Base-by-base conservation (phyloP, 257 asterid genomes). In the Ballota nigra region DNA sequence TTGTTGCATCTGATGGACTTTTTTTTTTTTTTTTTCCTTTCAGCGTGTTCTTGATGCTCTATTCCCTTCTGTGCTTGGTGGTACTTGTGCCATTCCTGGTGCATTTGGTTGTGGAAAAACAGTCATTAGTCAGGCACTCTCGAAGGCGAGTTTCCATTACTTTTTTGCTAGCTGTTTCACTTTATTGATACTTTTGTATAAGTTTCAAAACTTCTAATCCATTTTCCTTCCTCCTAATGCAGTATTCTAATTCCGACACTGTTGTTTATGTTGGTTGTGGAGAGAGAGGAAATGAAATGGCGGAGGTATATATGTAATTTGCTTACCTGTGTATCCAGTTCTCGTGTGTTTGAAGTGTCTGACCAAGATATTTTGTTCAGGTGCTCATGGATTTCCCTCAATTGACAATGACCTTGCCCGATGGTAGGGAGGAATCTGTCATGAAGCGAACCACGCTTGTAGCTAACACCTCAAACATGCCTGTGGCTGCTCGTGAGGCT, bases 401-500 rank as follows among this genome's bases (percentile, higher is more conserved):
- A 94, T 78, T 94, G 85, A 94, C 97, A 64, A 95, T 95, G 99
- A 95, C 99, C 58, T 78, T 95, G 70, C 99, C 99, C 18, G 99
- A 95, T 83, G 99, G 99, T 57, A 92, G 98, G 63, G 99, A 95
- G 86, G 99, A 95, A 80, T 95, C 99, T 45, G 99, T 95, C 85
- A 95, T 95, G 99, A 95, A 95, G 77, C 99, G 99, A 83, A 95
- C 99, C 31, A 95, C 99, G 56, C 97, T 95, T 31, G 99, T 95
- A 56, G 99, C 99, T 22, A 95, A 95, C 83, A 95, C 99, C 77
- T 95, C 99, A 65, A 95, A 95, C 73, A 95, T 95, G 99, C 99
- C 98, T 0, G 99, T 95, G 92, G 99, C 99, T 83, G 99, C 99
- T 76, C 98, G 98, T 74, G 99, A 95, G 85, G 99, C 99, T 75